These are phyloP conservation scores for Lasiodiplodia citricola DNA, from an alignment of 2,329 filamentous ascomycete genomes.

Conservation along the genomic window DNA sequence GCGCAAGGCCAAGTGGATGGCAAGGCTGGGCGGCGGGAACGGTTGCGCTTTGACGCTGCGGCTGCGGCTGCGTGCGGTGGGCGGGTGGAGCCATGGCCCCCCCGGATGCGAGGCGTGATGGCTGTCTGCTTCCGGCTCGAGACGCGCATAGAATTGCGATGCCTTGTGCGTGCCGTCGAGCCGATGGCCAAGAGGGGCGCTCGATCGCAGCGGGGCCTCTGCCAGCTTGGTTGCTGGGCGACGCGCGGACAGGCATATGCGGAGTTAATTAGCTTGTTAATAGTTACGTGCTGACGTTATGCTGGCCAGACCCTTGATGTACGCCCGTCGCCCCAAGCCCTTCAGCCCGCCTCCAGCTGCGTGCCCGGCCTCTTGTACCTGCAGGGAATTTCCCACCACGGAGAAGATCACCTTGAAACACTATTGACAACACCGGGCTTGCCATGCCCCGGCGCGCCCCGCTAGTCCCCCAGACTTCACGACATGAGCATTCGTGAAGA, in stretches of 20 bases:
- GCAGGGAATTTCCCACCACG: constrained; percentile 3
- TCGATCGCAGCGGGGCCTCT: constrained; percentile 5
- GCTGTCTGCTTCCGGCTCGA: not conserved
- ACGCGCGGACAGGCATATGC: constrained; percentile 17
- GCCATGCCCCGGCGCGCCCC: constrained; percentile 17
- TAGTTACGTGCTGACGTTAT: constrained; percentile 1
- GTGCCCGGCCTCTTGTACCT: constrained; percentile 15
- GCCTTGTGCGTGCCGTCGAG: not conserved
- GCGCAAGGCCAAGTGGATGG: constrained; percentile 4
- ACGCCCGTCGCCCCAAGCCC: not conserved
- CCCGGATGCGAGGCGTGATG: not conserved
- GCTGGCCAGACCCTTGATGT: constrained; percentile 2
- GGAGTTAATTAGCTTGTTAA: constrained; percentile 1
- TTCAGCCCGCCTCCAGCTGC: not conserved
- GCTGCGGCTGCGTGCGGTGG: constrained; percentile 13
- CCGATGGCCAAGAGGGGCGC: constrained; percentile 8
- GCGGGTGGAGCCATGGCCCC: not conserved
- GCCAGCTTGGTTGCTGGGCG: constrained; percentile 19
- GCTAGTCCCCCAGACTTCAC: constrained; percentile 6
- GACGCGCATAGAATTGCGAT: constrained; percentile 2
- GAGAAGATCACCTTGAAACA: constrained; percentile 9
- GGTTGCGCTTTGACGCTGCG: constrained; percentile 17
- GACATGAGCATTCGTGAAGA: not conserved
- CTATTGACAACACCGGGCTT: not conserved
- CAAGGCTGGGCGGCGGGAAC: constrained; percentile 7